Conservation (phyloP, 2,329 filamentous ascomycete species). For the Fusarium coicis region DNA sequence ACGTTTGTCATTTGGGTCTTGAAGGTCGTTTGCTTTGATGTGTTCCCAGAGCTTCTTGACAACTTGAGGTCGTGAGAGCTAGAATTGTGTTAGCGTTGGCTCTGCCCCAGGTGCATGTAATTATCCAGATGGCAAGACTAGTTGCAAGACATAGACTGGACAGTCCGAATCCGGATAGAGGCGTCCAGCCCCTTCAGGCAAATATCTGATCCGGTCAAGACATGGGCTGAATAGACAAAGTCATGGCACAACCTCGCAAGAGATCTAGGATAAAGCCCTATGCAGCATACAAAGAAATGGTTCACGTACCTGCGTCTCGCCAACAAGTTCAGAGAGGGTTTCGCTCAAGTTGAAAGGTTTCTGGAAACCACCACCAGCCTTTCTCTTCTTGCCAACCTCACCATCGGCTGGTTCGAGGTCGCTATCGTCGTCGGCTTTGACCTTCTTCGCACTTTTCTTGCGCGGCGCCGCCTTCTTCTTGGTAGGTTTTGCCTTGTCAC, state of each 20-base stretch:
- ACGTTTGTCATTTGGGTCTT: conserved; percentile 90
- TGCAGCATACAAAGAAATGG: not conserved
- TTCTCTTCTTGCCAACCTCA: conserved; percentile 70
- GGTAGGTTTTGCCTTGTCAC: conserved; percentile 64
- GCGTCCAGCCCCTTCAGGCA: not conserved
- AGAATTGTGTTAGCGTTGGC: conserved; percentile 24
- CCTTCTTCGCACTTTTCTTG: conserved; percentile 81
- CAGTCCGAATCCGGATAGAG: not conserved
- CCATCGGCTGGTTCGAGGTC: conserved; percentile 73
- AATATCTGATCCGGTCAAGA: not conserved
- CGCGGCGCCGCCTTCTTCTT: conserved; percentile 72
- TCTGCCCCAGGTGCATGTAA: not conserved
- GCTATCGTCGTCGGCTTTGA: conserved; percentile 82
- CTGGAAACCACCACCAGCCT: conserved; percentile 92
- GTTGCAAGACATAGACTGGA: not conserved
- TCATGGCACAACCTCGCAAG: not conserved
- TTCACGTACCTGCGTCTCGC: conserved; percentile 71
- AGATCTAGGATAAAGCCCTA: not conserved
- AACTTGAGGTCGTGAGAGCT: conserved; percentile 93
- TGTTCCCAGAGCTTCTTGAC: conserved; percentile 98
- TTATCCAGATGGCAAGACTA: not conserved
- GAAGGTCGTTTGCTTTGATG: conserved; percentile 87
- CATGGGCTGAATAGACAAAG: not conserved
- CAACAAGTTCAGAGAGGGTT: conserved; percentile 75
- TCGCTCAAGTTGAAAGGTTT: conserved; percentile 82